Base-by-base conservation (phyloP, 176 grass and related monocot genomes). In the Eleusine coracana region DNA sequence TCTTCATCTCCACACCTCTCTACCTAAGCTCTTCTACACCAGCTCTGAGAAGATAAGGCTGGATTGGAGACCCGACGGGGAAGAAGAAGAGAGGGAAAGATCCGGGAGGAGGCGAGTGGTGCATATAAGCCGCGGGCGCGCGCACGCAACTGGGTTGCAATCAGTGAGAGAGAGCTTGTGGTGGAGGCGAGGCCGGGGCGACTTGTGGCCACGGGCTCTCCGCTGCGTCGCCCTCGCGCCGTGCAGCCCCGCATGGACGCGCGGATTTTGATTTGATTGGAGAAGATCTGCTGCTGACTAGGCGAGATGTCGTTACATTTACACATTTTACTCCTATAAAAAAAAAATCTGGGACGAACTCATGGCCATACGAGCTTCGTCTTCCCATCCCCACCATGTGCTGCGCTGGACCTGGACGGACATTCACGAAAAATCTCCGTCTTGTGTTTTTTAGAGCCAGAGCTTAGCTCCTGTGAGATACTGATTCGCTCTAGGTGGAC, bases 1-100 rank as follows among this genome's bases (percentile, higher is more conserved):
- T 96, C 88, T 93, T 96, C 94, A 96, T 96, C 48, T 21, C 54
- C 71, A 14, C 58, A 18, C 73, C 27, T 5, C 4, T 4, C 28
- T 46, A 39, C 48, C 40, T 23, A 45, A 48, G 13, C 38, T 58
- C 66, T 58, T 5, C 27, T 64, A 7, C 6, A 3, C 25, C 49
- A 42, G 46, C 4, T 31, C 46, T 2, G 38, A 64, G 23, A 73
- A 42, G 87, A 82, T 73, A 82, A 89, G 73, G 76, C n/a, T 10
- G 31, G 44, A 46, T 34, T 8, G 20, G 34, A 46, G 23, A 1
- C 54, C 55, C 5, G 2, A 25, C 40, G 4, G 18, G 34, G 25
- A 18, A 42, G 5, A 18, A 42, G 5, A 36, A 38, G 61, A 63
- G 59, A 68, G 37, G 49, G 68, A 41, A n/a, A 76, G 77, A 79